phyloP scores from a whole-genome alignment of 2,329 filamentous ascomycete genomes.

The Aspergillus fumigatus region DNA sequence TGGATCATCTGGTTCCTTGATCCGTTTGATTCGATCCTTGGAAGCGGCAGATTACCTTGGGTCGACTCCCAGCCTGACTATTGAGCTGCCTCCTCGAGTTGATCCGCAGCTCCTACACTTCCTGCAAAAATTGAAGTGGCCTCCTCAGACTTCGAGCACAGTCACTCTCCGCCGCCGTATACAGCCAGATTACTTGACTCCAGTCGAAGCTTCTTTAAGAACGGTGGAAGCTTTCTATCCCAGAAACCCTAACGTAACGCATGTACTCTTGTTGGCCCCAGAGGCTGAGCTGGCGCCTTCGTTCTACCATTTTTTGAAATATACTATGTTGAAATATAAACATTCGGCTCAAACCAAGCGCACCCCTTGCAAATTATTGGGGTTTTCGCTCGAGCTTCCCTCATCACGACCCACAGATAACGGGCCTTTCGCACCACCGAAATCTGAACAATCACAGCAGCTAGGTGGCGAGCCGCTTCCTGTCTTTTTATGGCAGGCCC shows the following conservation, averaged over 20 bases:
- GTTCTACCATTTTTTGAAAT: conserved; percentile 85
- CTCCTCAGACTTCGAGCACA: conserved; percentile 46
- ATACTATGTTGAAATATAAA: conserved; percentile 68
- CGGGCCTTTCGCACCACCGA: conserved; percentile 50
- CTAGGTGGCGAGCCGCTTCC: conserved; percentile 35
- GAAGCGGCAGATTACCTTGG: conserved; percentile 70
- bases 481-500: conserved; percentile 79
- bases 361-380: conserved; percentile 58
- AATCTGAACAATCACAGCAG: conserved; percentile 1
- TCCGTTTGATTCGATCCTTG: conserved; percentile 73
- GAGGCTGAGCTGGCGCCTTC: conserved; percentile 73
- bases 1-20: conserved; percentile 67
- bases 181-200: conserved; percentile 52
- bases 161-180: conserved; percentile 74
- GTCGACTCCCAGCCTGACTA: conserved; percentile 67
- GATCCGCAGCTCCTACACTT: conserved; percentile 62
- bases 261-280: conserved; percentile 80
- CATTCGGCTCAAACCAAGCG: conserved; percentile 56
- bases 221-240: conserved; percentile 91
- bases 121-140: conserved; percentile 64
- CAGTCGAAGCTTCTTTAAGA: conserved; percentile 67
- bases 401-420: conserved; percentile 53
- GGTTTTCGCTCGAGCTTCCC: conserved; percentile 75
- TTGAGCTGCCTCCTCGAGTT: conserved; percentile 72
- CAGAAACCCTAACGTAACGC: conserved; percentile 55